phyloP scores from a whole-genome alignment of 257 asterid genomes.

The Fraxinus quadrangulata region DNA sequence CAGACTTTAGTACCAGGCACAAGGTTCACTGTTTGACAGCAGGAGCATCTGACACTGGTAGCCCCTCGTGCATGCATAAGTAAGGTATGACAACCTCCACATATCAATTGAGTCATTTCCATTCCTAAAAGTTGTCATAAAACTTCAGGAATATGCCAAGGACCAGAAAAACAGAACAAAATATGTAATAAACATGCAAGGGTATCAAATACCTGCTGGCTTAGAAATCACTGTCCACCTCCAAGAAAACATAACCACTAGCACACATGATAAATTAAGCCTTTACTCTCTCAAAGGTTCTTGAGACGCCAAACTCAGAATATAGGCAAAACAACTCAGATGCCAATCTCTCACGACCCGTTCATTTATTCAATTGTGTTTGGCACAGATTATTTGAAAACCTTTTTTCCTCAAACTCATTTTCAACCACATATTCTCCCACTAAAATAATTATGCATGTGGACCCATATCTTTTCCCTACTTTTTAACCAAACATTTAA shows the following conservation, averaged over 20 bases:
- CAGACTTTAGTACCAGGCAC: constrained; percentile 66
- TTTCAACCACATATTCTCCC: too few species aligned
- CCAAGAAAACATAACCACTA: neutral
- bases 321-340: neutral
- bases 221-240: neutral
- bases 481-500: too few species aligned
- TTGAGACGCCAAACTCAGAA: too few species aligned
- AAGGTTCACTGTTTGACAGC: constrained; percentile 85
- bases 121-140: constrained; percentile 47
- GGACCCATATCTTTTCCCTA: too few species aligned
- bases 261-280: neutral
- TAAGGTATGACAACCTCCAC: constrained; percentile 89
- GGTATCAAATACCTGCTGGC: neutral
- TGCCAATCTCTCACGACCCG: neutral
- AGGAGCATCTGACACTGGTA: constrained; percentile 86
- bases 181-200: neutral
- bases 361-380: neutral
- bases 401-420: too few species aligned
- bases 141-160: neutral
- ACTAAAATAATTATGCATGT: too few species aligned
- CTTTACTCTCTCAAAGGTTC: neutral
- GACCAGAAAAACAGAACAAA: neutral
- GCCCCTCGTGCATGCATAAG: constrained; percentile 94
- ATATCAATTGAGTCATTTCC: constrained; percentile 90
- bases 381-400: too few species aligned